These are phyloP conservation scores for Solanum virginianum DNA, from an alignment of 257 asterid species.

Conservation along the genomic window DNA sequence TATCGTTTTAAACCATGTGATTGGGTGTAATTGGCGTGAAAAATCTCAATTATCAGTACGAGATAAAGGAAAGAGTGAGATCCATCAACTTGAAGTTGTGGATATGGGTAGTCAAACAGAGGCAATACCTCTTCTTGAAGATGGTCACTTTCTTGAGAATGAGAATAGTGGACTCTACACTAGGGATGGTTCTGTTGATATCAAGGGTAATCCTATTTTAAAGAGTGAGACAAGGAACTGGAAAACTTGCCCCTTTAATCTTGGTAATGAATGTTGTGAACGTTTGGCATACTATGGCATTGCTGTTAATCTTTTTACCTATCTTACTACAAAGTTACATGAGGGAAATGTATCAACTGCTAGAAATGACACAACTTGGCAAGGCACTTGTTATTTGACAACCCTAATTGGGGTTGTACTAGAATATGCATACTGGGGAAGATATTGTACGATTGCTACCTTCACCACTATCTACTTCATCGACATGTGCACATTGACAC, in stretches of 20 bases:
- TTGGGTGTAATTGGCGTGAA: too few relatives aligned
- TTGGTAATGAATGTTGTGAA: constrained; percentile 94
- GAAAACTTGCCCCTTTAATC: constrained; percentile 93
- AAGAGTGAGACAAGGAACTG: constrained; percentile 92
- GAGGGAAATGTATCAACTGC: constrained; percentile 96
- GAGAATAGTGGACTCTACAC: too few relatives aligned
- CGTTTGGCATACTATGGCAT: constrained; percentile 97
- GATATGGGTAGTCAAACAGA: too few relatives aligned
- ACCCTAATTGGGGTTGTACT: constrained; percentile 89
- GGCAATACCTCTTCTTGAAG: too few relatives aligned
- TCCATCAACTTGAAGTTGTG: too few relatives aligned
- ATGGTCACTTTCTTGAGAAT: too few relatives aligned
- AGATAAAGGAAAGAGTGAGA: too few relatives aligned
- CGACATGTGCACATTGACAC: constrained; percentile 80
- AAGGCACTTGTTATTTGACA: constrained; percentile 90
- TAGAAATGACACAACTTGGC: constrained; percentile 92
- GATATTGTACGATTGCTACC: constrained; percentile 97
- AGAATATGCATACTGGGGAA: constrained; percentile 98
- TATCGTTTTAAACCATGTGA: too few relatives aligned
- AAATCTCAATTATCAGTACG: too few relatives aligned
- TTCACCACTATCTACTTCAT: constrained; percentile 85
- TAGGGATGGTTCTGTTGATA: too few relatives aligned
- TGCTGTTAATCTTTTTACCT: constrained; percentile 81
- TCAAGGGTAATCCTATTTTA: constrained; percentile 65
- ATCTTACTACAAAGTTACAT: constrained; percentile 70